A percentile compares a stretch with the other conserved stretches of the same genome.
These are phyloP conservation scores for Xylaria bambusicola DNA, from an alignment of 495 filamentous ascomycete genomes.

Conservation along the genomic window DNA sequence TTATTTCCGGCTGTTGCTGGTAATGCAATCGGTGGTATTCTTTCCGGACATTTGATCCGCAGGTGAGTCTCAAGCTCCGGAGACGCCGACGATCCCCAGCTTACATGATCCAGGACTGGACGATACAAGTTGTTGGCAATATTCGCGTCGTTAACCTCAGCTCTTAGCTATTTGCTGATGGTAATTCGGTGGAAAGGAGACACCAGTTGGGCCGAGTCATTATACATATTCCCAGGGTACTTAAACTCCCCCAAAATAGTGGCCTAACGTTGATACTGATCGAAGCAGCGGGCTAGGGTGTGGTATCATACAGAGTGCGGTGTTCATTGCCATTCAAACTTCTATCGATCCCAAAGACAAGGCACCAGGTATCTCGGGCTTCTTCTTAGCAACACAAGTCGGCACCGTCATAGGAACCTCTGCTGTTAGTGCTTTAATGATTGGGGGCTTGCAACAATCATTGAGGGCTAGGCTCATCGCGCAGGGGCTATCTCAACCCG, in stretches of 20 bases:
- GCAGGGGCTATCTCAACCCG: conserved; percentile 31
- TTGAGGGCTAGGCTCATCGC: conserved; percentile 22
- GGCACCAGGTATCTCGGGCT: conserved; percentile 56
- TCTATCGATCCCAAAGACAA: conserved; percentile 51
- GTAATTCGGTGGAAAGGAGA: conserved; percentile 64
- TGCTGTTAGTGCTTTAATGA: conserved; percentile 45
- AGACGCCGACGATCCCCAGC: neutral
- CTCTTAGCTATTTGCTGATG: conserved; percentile 55
- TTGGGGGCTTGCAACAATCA: conserved; percentile 24
- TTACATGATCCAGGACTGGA: conserved; percentile 49
- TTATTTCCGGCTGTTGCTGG: conserved; percentile 66
- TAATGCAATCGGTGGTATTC: conserved; percentile 63
- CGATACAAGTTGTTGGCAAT: conserved; percentile 59
- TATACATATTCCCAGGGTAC: conserved; percentile 62
- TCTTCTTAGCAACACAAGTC: conserved; percentile 52
- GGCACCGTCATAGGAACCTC: conserved; percentile 54
- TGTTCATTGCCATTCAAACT: conserved; percentile 60
- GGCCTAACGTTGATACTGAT: neutral
- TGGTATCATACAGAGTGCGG: conserved; percentile 50
- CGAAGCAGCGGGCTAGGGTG: conserved; percentile 50
- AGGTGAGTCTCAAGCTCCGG: conserved; percentile 22
- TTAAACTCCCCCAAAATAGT: neutral
- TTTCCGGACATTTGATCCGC: conserved; percentile 60
- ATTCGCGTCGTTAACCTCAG: conserved; percentile 51
- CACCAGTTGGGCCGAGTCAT: conserved; percentile 59